Evolutionary conservation across 2,329 filamentous ascomycete species (phyloP), one percentile per base, ranked within the genome.

Genomic region (Fusarium chuoi): DNA sequence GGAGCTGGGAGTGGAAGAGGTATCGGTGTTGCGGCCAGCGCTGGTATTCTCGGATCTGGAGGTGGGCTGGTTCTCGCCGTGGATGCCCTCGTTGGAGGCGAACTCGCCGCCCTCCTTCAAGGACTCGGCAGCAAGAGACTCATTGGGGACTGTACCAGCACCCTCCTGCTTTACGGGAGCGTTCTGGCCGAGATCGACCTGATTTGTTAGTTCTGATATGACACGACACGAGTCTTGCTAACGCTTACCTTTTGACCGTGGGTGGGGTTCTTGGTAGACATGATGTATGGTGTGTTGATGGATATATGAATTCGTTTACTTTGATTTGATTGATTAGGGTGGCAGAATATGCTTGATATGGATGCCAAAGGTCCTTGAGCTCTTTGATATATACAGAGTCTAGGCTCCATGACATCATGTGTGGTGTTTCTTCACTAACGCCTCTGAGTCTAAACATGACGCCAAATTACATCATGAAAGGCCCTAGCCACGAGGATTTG

Each of bases 71-170:
- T 77, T 77, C 60, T 78, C 78, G 36, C 78, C 65, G 26, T 71
- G 71, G 24, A 86, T 85, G 70, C 87, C 84, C 30, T 86, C 84
- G 82, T 94, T 93, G 64, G 87, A 81, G 45, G 87, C 84, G 77
- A 93, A 94, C 18, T 81, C 84, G 73, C 92, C 93, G 65, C 87
- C 87, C 28, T 84, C 75, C 52, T 85, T 83, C 67, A 90, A 83
- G 1, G 93, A 96, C 78, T 96, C 91, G 66, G 90, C 92, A 17
- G 94, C 94, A 10, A 97, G 90, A 12, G 93, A 96, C 82, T 92
- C 93, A 20, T 87, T 84, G 49, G 88, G 83, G 3, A 96, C 87
- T 33, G 85, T 77, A 59, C 94, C 94, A 10, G 91, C 84, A 20
- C 87, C 84, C 81, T 96, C 94, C 22, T 84, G 80, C 66, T 86